Percentiles rank a stretch among this genome's conserved stretches.
Conservation (phyloP, 1,139 yeast species). For the Debaryomyces psychrophilus region DNA sequence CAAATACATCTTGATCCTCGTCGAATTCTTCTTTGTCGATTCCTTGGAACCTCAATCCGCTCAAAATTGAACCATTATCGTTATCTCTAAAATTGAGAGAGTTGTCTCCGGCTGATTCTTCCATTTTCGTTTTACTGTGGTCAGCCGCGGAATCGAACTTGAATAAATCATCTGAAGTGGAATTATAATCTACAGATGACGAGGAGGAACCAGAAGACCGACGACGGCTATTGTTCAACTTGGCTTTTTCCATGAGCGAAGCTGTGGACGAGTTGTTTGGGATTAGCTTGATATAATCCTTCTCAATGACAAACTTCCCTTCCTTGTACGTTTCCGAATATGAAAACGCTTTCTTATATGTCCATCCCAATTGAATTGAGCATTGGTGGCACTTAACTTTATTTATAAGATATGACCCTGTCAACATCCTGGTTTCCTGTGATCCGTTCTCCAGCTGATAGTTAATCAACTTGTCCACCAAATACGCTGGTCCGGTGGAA, state of each 20-base stretch:
- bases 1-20: constrained; percentile 33
- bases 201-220: constrained; percentile 17
- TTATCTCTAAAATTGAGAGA: constrained; percentile 19
- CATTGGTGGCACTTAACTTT: constrained; percentile 73
- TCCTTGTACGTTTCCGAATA: constrained; percentile 69
- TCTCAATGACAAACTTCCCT: constrained; percentile 77
- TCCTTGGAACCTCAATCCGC: constrained; percentile 23
- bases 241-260: constrained; percentile 32
- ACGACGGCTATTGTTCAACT: constrained; percentile 31
- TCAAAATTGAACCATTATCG: constrained; percentile 22
- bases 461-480: constrained; percentile 54
- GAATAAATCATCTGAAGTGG: constrained; percentile 5
- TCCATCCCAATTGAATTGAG: constrained; percentile 70
- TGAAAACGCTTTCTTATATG: constrained; percentile 62
- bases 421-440: constrained; percentile 56
- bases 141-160: background rate
- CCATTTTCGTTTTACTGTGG: constrained; percentile 5
- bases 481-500: constrained; percentile 53
- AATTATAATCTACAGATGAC: constrained; percentile 8
- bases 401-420: constrained; percentile 70
- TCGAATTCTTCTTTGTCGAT: constrained; percentile 25
- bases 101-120: background rate
- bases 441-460: constrained; percentile 33
- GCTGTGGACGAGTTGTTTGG: constrained; percentile 33
- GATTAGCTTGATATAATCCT: constrained; percentile 27